A percentile compares a stretch with the other conserved stretches of the same genome.
Conservation (phyloP, 2,329 filamentous ascomycete species). For the Talaromyces sp. region DNA sequence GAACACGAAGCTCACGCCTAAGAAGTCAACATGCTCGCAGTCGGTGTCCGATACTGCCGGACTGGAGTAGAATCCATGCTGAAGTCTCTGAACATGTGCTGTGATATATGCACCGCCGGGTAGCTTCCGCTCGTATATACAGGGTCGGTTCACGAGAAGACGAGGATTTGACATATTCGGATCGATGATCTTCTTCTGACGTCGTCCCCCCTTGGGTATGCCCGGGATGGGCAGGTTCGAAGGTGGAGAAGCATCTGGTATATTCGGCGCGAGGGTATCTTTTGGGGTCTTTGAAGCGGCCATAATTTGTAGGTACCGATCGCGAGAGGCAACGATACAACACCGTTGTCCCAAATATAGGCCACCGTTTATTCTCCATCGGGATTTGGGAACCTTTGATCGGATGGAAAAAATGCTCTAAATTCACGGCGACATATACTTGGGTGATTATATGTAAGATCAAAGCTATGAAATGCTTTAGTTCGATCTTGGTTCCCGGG, state of each 20-base stretch:
- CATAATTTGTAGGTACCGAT: conserved; percentile 9
- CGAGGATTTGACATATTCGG: conserved; percentile 43
- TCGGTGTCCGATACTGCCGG: conserved; percentile 45
- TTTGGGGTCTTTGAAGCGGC: too few species aligned
- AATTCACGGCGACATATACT: not conserved
- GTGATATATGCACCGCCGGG: conserved; percentile 54
- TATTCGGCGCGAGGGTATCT: too few species aligned
- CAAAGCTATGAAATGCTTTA: not conserved
- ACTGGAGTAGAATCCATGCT: conserved; percentile 53
- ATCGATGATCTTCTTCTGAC: conserved; percentile 26
- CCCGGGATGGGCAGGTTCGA: not conserved
- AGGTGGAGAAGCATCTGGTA: not conserved
- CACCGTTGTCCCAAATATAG: conserved; percentile 1
- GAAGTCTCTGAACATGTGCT: conserved; percentile 54
- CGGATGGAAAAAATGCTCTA: not conserved
- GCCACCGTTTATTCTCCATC: conserved; percentile 18
- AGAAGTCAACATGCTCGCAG: conserved; percentile 51
- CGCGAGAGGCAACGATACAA: conserved; percentile 8
- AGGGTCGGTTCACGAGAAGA: conserved; percentile 43
- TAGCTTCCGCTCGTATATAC: conserved; percentile 53
- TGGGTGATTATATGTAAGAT: not conserved
- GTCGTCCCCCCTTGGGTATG: conserved; percentile 4
- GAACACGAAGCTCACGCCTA: conserved; percentile 54
- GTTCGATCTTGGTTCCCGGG: not conserved
- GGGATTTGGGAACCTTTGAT: conserved; percentile 1